phyloP scores from a whole-genome alignment of 2,329 filamentous ascomycete species.

The Verticillium nonalfalfae region DNA sequence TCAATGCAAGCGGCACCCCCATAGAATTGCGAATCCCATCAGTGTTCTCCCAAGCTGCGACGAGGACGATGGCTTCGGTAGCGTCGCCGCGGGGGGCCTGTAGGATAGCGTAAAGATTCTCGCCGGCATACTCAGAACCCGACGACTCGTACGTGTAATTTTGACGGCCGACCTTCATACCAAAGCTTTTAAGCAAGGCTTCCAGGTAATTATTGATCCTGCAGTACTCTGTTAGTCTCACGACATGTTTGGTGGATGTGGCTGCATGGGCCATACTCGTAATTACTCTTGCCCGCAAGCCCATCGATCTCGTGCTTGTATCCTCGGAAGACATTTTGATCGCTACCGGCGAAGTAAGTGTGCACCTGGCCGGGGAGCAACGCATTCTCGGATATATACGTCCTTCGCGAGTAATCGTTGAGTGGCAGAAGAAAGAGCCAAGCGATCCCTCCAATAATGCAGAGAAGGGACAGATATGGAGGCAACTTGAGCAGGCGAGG shows the following conservation, averaged over 20 bases:
- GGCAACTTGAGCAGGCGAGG: slow-evolving; percentile 77
- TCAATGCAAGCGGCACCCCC: slow-evolving; percentile 79
- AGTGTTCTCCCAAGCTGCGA: slow-evolving; percentile 83
- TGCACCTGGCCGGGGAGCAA: slow-evolving; percentile 93
- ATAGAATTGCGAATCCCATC: slow-evolving; percentile 75
- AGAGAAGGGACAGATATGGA: slow-evolving; percentile 80
- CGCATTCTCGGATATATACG: slow-evolving; percentile 97
- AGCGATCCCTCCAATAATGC: slow-evolving; percentile 74
- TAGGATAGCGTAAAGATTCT: slow-evolving; percentile 91
- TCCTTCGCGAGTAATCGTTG: slow-evolving; percentile 82
- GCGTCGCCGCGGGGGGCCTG: slow-evolving; percentile 93
- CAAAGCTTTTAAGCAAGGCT: slow-evolving; percentile 68
- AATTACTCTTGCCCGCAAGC: slow-evolving; percentile 46
- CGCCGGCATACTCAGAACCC: slow-evolving; percentile 66
- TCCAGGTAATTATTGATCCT: slow-evolving; percentile 67
- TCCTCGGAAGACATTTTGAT: slow-evolving; percentile 89
- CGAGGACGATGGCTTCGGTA: slow-evolving; percentile 90
- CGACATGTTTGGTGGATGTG: neutral
- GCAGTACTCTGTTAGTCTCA: slow-evolving; percentile 1
- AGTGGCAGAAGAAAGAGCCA: slow-evolving; percentile 90
- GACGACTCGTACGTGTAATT: slow-evolving; percentile 80
- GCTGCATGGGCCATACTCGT: slow-evolving; percentile 33
- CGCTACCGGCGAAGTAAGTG: slow-evolving; percentile 94
- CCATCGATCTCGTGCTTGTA: slow-evolving; percentile 78
- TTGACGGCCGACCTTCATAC: slow-evolving; percentile 82